These are phyloP conservation scores for Trichosporon inkin DNA, from an alignment of 1,284 basidiomycete genomes.

Conservation along the genomic window DNA sequence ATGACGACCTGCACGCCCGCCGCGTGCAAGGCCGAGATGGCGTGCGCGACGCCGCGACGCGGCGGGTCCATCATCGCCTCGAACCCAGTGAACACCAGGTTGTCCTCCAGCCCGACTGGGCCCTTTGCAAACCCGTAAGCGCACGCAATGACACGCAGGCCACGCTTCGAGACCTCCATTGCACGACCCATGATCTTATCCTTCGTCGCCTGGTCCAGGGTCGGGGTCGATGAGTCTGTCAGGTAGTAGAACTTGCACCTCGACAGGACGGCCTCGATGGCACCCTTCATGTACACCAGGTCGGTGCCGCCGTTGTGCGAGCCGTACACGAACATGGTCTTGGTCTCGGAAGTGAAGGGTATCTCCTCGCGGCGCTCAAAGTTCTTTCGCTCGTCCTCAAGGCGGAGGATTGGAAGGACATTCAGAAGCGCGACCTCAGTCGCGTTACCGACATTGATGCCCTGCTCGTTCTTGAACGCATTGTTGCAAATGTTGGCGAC, in stretches of 20 bases:
- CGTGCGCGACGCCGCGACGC: constrained; percentile 83
- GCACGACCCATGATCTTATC: constrained; percentile 67
- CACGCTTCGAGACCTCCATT: constrained; percentile 65
- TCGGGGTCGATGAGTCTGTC: constrained; percentile 73
- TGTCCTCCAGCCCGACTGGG: constrained; percentile 48
- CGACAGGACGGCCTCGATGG: constrained; percentile 79
- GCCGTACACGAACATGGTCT: constrained; percentile 87
- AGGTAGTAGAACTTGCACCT: constrained; percentile 84
- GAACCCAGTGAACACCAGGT: constrained; percentile 84
- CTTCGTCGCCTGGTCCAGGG: constrained; percentile 65
- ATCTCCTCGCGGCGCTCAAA: constrained; percentile 75
- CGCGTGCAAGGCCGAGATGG: constrained; percentile 70
- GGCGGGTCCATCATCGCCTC: constrained; percentile 96
- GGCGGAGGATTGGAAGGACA: constrained; percentile 65
- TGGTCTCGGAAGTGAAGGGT: constrained; percentile 87
- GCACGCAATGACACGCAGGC: constrained; percentile 83
- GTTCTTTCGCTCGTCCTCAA: constrained; percentile 63
- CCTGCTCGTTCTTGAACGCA: constrained; percentile 64
- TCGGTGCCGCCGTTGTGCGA: constrained; percentile 58
- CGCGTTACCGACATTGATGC: constrained; percentile 76
- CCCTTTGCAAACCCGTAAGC: constrained; percentile 65
- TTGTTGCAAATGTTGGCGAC: constrained; percentile 57
- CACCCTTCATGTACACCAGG: constrained; percentile 86
- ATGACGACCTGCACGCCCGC: constrained; percentile 94
- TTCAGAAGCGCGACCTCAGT: constrained; percentile 88